These are phyloP conservation scores for Rhodocollybia butyracea DNA, from an alignment of 768 basidiomycete genomes.

Conservation along the genomic window DNA sequence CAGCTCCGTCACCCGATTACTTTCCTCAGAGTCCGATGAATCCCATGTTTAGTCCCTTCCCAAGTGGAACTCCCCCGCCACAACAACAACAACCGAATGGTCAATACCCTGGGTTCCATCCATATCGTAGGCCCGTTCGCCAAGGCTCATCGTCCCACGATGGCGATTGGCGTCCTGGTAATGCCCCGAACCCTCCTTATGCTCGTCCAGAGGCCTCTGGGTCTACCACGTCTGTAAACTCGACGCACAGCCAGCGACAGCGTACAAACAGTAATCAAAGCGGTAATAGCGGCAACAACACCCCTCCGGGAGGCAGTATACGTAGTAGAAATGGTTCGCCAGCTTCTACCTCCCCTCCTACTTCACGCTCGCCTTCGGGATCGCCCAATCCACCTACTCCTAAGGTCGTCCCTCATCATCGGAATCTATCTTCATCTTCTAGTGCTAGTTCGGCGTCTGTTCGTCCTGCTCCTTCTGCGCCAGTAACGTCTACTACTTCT, in stretches of 20 bases:
- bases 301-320: constrained; percentile 27
- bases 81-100: constrained; percentile 33
- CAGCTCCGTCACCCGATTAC: constrained; percentile 44
- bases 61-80: constrained; percentile 68
- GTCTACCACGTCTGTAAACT: constrained; percentile 77
- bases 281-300: constrained; percentile 39
- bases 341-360: constrained; percentile 9
- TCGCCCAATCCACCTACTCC: constrained; percentile 12
- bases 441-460: constrained; percentile 34
- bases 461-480: constrained; percentile 30
- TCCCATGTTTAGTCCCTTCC: constrained; percentile 57
- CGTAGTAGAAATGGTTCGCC: constrained; percentile 36
- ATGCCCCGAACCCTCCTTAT: constrained; percentile 71
- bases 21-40: constrained; percentile 52
- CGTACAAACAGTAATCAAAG: constrained; percentile 74
- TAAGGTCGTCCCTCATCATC: constrained; percentile 38
- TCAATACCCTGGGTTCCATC: constrained; percentile 67
- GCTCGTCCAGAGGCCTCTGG: constrained; percentile 76
- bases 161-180: constrained; percentile 48
- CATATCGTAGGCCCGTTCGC: constrained; percentile 71
- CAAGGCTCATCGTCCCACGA: constrained; percentile 34
- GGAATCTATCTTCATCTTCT: constrained; percentile 45
- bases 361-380: constrained; percentile 18
- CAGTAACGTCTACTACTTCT: constrained; percentile 29
- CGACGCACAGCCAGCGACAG: constrained; percentile 52